A percentile compares a stretch with the other conserved stretches of the same genome.
Conservation (phyloP, 2,329 filamentous ascomycete genomes). For the Aspergillus transmontanensis region DNA sequence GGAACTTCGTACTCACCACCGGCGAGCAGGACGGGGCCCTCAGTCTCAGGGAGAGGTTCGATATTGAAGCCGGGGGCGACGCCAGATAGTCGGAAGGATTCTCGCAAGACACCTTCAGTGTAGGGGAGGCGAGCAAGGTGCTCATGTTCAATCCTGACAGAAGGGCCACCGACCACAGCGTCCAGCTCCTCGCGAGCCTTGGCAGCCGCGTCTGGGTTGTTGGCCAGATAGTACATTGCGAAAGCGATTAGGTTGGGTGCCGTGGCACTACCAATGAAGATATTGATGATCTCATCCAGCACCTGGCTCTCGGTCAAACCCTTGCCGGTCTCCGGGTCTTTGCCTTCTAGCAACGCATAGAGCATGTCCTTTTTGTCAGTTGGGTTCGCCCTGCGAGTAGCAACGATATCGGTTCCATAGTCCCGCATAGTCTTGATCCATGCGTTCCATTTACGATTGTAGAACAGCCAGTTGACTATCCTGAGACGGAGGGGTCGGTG, state of each 20-base stretch:
- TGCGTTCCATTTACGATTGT: conserved; percentile 56
- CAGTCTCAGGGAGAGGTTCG: conserved; percentile 51
- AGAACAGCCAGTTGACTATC: conserved; percentile 56
- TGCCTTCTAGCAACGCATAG: conserved; percentile 59
- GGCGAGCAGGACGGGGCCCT: conserved; percentile 51
- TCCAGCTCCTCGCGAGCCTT: conserved; percentile 71
- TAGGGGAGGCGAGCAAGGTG: conserved; percentile 68
- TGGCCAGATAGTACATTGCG: conserved; percentile 65
- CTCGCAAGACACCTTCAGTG: conserved; percentile 65
- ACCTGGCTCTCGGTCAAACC: conserved; percentile 62
- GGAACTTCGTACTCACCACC: conserved; percentile 64
- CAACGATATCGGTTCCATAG: conserved; percentile 60
- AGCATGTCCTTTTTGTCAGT: conserved; percentile 63
- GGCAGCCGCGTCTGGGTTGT: conserved; percentile 60
- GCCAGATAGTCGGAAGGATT: conserved; percentile 65
- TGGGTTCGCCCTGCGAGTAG: conserved; percentile 57
- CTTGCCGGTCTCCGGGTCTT: conserved; percentile 64
- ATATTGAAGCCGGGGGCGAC: conserved; percentile 63
- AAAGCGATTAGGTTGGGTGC: conserved; percentile 69
- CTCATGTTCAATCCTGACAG: conserved; percentile 39
- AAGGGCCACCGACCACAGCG: conserved; percentile 29
- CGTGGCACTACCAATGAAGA: conserved; percentile 69
- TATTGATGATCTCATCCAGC: conserved; percentile 69
- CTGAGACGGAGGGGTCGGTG: conserved; percentile 56
- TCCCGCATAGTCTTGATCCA: conserved; percentile 58